phyloP scores from a whole-genome alignment of 805 yeast species.

The Soucietia sequanensis region DNA sequence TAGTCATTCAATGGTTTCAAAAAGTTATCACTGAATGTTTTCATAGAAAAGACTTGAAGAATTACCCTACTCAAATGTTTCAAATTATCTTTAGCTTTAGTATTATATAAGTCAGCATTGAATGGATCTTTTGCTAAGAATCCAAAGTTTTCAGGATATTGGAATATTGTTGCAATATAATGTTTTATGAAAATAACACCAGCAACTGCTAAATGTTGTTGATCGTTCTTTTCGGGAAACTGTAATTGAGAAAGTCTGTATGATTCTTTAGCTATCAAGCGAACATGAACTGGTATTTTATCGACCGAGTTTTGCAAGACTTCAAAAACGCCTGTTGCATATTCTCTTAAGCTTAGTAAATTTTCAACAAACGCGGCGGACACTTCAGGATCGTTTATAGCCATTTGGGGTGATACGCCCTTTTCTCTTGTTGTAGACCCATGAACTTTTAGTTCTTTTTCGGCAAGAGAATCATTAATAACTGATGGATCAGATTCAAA shows the following conservation, averaged over 20 bases:
- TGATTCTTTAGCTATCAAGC: constrained; percentile 32
- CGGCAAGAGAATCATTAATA: constrained; percentile 46
- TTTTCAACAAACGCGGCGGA: constrained; percentile 69
- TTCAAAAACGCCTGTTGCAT: constrained; percentile 58
- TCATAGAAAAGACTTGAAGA: constrained; percentile 65
- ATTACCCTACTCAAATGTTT: constrained; percentile 56
- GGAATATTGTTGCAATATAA: constrained; percentile 46
- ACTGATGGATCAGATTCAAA: constrained; percentile 79
- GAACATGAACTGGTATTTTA: constrained; percentile 36
- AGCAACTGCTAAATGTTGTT: constrained; percentile 60
- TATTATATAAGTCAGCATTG: constrained; percentile 14
- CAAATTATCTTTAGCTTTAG: constrained; percentile 47
- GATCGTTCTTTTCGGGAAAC: constrained; percentile 59
- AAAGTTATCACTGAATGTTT: constrained; percentile 67
- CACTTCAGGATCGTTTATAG: constrained; percentile 79
- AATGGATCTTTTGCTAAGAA: constrained; percentile 33
- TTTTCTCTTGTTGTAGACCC: constrained; percentile 37
- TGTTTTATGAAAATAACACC: constrained; percentile 63
- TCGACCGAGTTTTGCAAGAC: constrained; percentile 45
- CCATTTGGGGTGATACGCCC: constrained; percentile 54
- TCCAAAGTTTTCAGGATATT: constrained; percentile 58
- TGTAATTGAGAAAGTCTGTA: constrained; percentile 39
- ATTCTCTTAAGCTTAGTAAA: constrained; percentile 71
- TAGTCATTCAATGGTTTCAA: constrained; percentile 80
- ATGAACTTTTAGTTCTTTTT: constrained; percentile 31